phyloP scores from a whole-genome alignment of 164 flowering plant genomes.

The Cinnamomum chago region DNA sequence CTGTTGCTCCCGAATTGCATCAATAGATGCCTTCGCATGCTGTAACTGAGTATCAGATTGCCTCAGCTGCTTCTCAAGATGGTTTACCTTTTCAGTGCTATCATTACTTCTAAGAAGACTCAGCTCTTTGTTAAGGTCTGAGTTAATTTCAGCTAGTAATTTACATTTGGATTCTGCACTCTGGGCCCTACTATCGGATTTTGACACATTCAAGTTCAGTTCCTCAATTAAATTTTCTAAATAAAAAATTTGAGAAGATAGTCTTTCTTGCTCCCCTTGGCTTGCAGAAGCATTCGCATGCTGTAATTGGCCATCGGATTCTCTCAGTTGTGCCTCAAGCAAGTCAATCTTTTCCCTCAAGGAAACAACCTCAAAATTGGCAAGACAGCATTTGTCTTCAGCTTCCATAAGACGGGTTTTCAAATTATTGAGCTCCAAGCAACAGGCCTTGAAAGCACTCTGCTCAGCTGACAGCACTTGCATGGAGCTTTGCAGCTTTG shows the following conservation, averaged over 20 bases:
- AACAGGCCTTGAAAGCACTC: conserved; percentile 22
- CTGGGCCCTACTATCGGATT: conserved; percentile 44
- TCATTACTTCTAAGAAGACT: conserved; percentile 34
- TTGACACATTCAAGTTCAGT: conserved; percentile 34
- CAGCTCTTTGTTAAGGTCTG: conserved; percentile 53
- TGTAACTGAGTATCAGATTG: conserved; percentile 34
- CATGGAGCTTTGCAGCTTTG: conserved; percentile 32
- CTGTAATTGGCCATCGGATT: conserved; percentile 32
- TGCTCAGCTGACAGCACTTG: conserved; percentile 4
- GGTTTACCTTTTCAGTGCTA: conserved; percentile 27
- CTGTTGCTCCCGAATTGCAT: conserved; percentile 35
- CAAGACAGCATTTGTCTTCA: conserved; percentile 31
- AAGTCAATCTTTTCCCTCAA: conserved; percentile 41
- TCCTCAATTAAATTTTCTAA: conserved; percentile 40
- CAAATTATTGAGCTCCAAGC: conserved; percentile 20
- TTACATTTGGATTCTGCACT: conserved; percentile 46
- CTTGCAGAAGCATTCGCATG: conserved; percentile 26
- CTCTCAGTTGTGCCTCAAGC: conserved; percentile 43
- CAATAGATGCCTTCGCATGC: conserved; percentile 27
- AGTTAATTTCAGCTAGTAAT: conserved; percentile 40
- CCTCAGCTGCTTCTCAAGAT: conserved; percentile 24
- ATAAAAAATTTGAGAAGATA: conserved; percentile 28
- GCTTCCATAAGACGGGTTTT: conserved; percentile 33
- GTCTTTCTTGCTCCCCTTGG: conserved; percentile 25
- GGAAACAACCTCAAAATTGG: conserved; percentile 33